Conservation (phyloP, 2,329 filamentous ascomycete species). For the Aspergillus clavatus region DNA sequence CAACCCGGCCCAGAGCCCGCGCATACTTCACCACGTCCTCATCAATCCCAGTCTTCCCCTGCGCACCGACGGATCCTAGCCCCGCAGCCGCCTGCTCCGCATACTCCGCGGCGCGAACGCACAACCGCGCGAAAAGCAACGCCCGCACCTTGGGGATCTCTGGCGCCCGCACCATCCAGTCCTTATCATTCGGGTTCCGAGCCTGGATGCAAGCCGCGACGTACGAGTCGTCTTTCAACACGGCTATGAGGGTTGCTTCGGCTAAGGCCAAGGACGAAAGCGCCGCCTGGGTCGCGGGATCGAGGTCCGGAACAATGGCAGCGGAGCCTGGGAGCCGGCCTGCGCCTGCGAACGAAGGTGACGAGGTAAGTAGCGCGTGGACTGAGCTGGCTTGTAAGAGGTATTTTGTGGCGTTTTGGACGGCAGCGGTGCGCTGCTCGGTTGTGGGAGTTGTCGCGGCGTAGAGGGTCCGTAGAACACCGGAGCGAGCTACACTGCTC, state of each 20-base stretch:
- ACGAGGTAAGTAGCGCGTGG: constrained; percentile 64
- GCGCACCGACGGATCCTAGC: constrained; percentile 36
- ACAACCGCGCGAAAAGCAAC: constrained; percentile 80
- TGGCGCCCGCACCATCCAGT: constrained; percentile 95
- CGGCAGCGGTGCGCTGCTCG: constrained; percentile 64
- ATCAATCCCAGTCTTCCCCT: constrained; percentile 45
- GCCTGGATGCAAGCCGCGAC: constrained; percentile 74
- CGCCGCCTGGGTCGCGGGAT: constrained; percentile 39
- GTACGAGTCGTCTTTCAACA: constrained; percentile 92
- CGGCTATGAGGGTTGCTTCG: constrained; percentile 83
- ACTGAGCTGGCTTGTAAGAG: constrained; percentile 74
- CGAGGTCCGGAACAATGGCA: constrained; percentile 43
- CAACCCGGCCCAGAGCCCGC: constrained; percentile 67
- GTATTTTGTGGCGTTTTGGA: constrained; percentile 69
- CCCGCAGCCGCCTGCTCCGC: constrained; percentile 64
- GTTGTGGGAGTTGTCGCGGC: constrained; percentile 58
- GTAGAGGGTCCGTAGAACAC: constrained; percentile 66
- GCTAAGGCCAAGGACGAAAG: constrained; percentile 62
- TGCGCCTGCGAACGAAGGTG: constrained; percentile 42
- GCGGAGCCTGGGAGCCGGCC: constrained; percentile 20
- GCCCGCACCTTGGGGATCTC: constrained; percentile 84
- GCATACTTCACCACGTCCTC: constrained; percentile 67
- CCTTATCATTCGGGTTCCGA: constrained; percentile 74
- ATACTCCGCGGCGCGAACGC: constrained; percentile 82
- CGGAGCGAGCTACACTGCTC: constrained; percentile 65